Percentiles rank a stretch among this genome's conserved stretches.
These are phyloP conservation scores for Yueomyces sinensis DNA, from an alignment of 805 yeast species.

Conservation along the genomic window DNA sequence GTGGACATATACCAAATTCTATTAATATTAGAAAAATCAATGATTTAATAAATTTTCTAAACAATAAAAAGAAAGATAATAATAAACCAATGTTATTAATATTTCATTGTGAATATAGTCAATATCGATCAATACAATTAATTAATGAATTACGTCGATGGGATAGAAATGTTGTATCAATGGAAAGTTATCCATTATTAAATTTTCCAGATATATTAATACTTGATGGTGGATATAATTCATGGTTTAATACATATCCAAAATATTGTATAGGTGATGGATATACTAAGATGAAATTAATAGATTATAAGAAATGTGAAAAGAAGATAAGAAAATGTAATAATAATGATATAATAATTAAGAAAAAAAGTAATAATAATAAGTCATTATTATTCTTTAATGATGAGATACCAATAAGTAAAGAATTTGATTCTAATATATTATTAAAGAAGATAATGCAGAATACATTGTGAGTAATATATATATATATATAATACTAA, in stretches of 20 bases:
- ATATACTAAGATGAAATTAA: background rate
- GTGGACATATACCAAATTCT: conserved; percentile 86
- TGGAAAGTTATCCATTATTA: conserved; percentile 65
- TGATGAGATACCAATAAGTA: too few species aligned
- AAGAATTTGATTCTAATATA: too few species aligned
- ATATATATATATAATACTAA: too few species aligned
- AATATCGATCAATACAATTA: conserved; percentile 89
- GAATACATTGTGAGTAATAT: too few species aligned
- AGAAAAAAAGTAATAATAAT: too few species aligned
- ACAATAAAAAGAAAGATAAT: conserved; percentile 1
- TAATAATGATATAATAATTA: too few species aligned
- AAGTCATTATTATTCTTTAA: too few species aligned
- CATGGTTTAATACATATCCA: conserved; percentile 49
- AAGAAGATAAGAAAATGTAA: too few species aligned
- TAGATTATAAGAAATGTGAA: too few species aligned
- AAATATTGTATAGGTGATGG: conserved; percentile 31
- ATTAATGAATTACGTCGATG: conserved; percentile 74
- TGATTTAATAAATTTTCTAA: conserved; percentile 48
- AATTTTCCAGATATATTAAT: conserved; percentile 83
- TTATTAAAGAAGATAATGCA: too few species aligned
- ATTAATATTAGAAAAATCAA: conserved; percentile 60
- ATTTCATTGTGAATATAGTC: conserved; percentile 91
- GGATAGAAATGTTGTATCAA: conserved; percentile 66
- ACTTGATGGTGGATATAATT: conserved; percentile 83
- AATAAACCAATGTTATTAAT: conserved; percentile 37